Evolutionary conservation across 805 yeast genomes (phyloP), one percentile per base, ranked within the genome.

Genomic region (Ogataea naganishii): DNA sequence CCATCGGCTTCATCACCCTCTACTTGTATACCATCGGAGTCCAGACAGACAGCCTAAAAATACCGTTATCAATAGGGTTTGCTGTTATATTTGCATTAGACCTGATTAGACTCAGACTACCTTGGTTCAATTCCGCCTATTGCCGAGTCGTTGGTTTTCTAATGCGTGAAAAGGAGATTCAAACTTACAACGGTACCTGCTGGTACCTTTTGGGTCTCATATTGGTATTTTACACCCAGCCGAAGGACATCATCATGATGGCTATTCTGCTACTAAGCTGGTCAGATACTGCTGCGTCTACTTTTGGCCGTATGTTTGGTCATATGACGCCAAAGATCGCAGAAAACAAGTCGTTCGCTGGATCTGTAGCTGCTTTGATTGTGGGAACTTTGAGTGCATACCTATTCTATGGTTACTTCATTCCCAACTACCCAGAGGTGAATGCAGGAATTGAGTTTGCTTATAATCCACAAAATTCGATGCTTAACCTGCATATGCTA

Each of bases 221-320:
- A 16, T 58, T 84, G 39, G 84, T 86, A 7, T 82, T 86, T 46
- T 38, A 66, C 1, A 53, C 75, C 14, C 79, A 75, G 44, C 76
- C 89, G 10, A 84, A 85, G 56, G 98, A 92, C 47, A 76, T 92
- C 28, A 65, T 79, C 1, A 62, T 88, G 17, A 66, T 85, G 61
- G 66, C 94, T 14, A 75, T 86, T 3, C 64, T 86, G 40, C 62
- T 89, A 29, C 68, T 92, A 38, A 82, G 96, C 48, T 92, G 97
- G 97, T 86, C 95, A 5, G 98, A 92, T 50, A 85, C 97, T 7
- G 89, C 96, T 3, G 98, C 98, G 3, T 84, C 96, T 3, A 84
- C 96, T 0, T 58, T 88, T 47, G 98, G 98, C 23, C 69, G 98
- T 41, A 71, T 70, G 32, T 89, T 60, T 52, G 97, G 97, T 7